Percentiles rank a stretch among this genome's conserved stretches.
Evolutionary conservation across 352 stramenopile species (phyloP).

Genomic region (Pythium vanterpoolii): DNA sequence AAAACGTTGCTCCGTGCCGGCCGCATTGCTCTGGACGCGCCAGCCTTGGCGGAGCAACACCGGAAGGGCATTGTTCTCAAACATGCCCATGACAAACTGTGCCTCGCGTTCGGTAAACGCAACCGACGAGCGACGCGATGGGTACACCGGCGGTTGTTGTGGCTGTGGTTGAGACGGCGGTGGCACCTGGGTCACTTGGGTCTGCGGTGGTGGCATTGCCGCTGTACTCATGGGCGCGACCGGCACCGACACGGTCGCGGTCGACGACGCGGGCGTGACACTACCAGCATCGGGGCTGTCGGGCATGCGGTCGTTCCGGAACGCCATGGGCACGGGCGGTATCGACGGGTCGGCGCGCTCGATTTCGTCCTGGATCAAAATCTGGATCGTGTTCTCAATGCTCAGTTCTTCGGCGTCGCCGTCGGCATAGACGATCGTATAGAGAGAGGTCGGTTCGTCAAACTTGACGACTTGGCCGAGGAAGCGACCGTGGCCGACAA

Average conservation of each 20-base stretch:
- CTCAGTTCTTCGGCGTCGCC: conserved; percentile 76
- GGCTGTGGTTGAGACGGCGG: conserved; percentile 1
- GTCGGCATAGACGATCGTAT: conserved; percentile 84
- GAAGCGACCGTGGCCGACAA: conserved; percentile 74
- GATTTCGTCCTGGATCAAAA: conserved; percentile 86
- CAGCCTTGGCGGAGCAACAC: conserved; percentile 63
- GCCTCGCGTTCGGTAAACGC: conserved; percentile 72
- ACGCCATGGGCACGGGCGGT: conserved; percentile 23
- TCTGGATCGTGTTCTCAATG: conserved; percentile 75
- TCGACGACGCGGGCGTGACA: conserved; percentile 19
- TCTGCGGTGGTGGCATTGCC: conserved; percentile 5
- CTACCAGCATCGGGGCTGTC: conserved; percentile 25
- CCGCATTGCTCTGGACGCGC: conserved; percentile 41
- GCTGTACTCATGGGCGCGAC: conserved; percentile 20
- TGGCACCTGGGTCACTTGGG: neutral
- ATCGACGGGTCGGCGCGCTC: conserved; percentile 66
- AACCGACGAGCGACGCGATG: conserved; percentile 20
- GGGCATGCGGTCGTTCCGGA: conserved; percentile 16
- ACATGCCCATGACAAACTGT: conserved; percentile 71
- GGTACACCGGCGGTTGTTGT: conserved; percentile 14
- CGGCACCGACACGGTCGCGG: conserved; percentile 13
- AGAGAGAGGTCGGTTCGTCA: conserved; percentile 57
- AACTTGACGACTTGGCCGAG: conserved; percentile 86
- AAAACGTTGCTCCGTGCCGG: conserved; percentile 36
- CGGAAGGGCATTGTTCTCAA: conserved; percentile 77